These are phyloP conservation scores for Usnea hakonensis DNA, from an alignment of 495 filamentous ascomycete species.

Conservation along the genomic window DNA sequence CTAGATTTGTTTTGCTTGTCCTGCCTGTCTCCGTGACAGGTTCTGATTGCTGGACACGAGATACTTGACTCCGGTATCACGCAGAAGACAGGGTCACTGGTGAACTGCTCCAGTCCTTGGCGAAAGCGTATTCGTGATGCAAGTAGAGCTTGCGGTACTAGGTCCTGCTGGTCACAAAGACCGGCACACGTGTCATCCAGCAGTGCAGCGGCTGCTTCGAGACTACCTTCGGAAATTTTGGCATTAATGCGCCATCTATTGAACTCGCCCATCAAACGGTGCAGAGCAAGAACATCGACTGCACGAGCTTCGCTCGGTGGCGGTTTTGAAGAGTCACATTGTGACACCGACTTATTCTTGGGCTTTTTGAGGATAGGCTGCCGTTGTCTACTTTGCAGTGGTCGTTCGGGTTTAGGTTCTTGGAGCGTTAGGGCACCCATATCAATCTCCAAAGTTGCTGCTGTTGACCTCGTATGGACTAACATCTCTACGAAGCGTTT, in stretches of 20 bases:
- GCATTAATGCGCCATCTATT: constrained; percentile 56
- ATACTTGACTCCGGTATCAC: constrained; percentile 87
- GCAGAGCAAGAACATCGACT: constrained; percentile 49
- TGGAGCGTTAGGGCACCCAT: constrained; percentile 11
- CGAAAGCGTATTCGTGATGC: constrained; percentile 51
- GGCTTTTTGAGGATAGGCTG: constrained; percentile 15
- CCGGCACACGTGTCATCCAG: constrained; percentile 42
- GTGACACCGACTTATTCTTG: constrained; percentile 28
- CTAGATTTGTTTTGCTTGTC: not conserved
- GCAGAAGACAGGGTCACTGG: constrained; percentile 75
- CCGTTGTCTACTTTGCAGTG: not conserved
- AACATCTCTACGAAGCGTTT: constrained; percentile 6
- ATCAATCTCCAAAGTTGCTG: constrained; percentile 1
- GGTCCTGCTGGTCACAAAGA: constrained; percentile 34
- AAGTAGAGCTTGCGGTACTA: constrained; percentile 44
- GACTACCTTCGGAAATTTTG: constrained; percentile 23
- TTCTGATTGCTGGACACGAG: constrained; percentile 59
- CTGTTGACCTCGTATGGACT: not conserved
- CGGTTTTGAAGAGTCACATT: constrained; percentile 24
- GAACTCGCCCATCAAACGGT: constrained; percentile 52
- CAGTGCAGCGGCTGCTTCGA: constrained; percentile 39
- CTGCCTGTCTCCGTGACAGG: not conserved
- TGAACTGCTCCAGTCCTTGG: constrained; percentile 59
- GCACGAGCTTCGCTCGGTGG: constrained; percentile 26
- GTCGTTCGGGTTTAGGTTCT: not conserved